These are phyloP conservation scores for Candida freyschussii DNA, from an alignment of 1,139 yeast genomes.

Conservation along the genomic window DNA sequence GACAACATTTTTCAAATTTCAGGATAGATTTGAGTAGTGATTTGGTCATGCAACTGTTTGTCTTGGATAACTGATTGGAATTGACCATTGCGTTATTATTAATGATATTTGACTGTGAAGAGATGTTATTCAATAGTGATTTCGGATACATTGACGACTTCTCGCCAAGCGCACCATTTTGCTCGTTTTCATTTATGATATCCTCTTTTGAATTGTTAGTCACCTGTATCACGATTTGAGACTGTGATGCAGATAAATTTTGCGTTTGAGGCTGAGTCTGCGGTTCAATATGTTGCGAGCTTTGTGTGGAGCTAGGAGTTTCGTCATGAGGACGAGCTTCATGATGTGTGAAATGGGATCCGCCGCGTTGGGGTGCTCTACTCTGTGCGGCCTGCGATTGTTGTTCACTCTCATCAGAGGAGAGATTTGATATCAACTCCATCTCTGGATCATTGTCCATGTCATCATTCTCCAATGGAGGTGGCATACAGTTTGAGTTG, in stretches of 20 bases:
- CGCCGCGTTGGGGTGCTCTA: too few relatives aligned
- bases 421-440: constrained; percentile 14
- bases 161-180: not conserved
- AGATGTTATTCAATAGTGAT: constrained; percentile 1
- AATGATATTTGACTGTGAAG: constrained; percentile 1
- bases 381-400: constrained; percentile 6
- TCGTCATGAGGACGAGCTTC: constrained; percentile 3
- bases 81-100: not conserved
- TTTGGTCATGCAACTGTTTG: constrained; percentile 11
- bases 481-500: constrained; percentile 5
- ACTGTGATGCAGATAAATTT: constrained; percentile 1
- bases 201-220: constrained; percentile 11
- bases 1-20: constrained; percentile 18
- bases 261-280: constrained; percentile 9
- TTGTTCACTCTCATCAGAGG: constrained; percentile 18
- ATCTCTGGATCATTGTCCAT: constrained; percentile 11
- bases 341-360: constrained; percentile 3
- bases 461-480: constrained; percentile 12
- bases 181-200: constrained; percentile 3
- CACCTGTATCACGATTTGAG: constrained; percentile 10
- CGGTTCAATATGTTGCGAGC: constrained; percentile 9
- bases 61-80: constrained; percentile 1
- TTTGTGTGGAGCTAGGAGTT: constrained; percentile 5
- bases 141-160: constrained; percentile 1
- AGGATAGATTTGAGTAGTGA: constrained; percentile 18